Evolutionary conservation across 108 stramenopile genomes (phyloP).

Genomic region (Aureococcus anophagefferens): DNA sequence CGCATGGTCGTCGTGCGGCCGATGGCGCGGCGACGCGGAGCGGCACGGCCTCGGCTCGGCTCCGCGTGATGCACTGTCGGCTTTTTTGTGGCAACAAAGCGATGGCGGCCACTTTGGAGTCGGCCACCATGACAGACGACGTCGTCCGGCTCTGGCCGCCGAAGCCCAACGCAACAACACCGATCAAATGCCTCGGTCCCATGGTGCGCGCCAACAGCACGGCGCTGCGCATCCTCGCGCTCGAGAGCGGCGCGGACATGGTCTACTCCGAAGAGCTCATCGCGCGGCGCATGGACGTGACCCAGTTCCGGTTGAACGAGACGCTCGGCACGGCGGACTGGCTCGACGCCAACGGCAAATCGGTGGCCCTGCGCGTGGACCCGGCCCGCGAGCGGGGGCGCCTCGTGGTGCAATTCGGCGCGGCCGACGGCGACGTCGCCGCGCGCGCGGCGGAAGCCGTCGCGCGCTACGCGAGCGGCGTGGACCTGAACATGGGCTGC

Average conservation of each 20-base stretch:
- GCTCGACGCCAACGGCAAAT: constrained; percentile 12
- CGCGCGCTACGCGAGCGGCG: constrained; percentile 63
- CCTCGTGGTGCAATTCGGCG: constrained; percentile 85
- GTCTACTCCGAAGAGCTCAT: constrained; percentile 89
- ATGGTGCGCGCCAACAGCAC: constrained; percentile 86
- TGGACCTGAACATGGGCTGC: constrained; percentile 98
- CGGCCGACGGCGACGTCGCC: constrained; percentile 68
- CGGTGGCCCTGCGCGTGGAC: constrained; percentile 59
- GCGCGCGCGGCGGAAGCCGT: constrained; percentile 65
- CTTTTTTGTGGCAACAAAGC: too few species aligned
- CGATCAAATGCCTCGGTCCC: constrained; percentile 45
- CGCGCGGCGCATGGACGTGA: constrained; percentile 63
- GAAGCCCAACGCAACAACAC: not conserved
- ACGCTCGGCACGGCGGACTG: constrained; percentile 75
- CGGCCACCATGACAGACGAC: too few species aligned
- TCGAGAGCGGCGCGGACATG: constrained; percentile 76
- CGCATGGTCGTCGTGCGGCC: too few species aligned
- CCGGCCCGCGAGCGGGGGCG: constrained; percentile 55
- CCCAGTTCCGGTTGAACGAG: constrained; percentile 53
- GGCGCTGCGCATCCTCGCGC: constrained; percentile 72
- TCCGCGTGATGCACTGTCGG: too few species aligned
- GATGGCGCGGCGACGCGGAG: too few species aligned
- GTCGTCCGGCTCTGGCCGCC: not conserved
- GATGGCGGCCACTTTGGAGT: too few species aligned
- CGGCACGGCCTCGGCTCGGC: too few species aligned